phyloP scores from a whole-genome alignment of 2,329 filamentous ascomycete species.

The Fusarium brevicatenulatum region DNA sequence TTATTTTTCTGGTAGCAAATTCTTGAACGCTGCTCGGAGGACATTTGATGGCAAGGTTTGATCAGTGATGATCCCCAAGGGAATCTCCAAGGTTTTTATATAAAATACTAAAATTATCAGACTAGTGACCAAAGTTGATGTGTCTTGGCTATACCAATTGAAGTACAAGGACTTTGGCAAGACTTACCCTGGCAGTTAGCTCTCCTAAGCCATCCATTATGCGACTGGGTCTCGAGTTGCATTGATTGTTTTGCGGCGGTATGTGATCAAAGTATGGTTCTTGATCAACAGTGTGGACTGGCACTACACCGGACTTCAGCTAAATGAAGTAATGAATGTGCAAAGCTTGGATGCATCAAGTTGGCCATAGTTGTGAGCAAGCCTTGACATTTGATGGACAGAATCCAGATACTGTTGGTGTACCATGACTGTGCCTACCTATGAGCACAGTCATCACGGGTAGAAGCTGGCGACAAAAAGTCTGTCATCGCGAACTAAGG shows the following conservation, averaged over 20 bases:
- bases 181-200: neutral
- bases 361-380: neutral
- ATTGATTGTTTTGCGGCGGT: no score
- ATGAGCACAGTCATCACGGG: neutral
- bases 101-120: no score
- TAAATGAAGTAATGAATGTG: no score
- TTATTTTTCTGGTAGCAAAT: neutral
- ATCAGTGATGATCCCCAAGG: neutral
- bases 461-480: neutral
- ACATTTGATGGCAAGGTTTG: no score
- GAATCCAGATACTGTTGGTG: no score
- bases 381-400: neutral
- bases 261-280: no score
- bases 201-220: no score
- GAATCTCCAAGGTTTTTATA: no score
- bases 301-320: no score
- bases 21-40: no score
- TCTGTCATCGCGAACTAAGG: no score
- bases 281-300: no score
- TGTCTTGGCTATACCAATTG: neutral
- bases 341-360: neutral
- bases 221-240: accelerated
- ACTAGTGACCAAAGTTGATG: accelerated
- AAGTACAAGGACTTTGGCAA: neutral
- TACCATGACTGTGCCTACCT: neutral